Evolutionary conservation across 805 yeast genomes (phyloP), one percentile per base, ranked within the genome.

Genomic region (Metschnikowia gruessii): DNA sequence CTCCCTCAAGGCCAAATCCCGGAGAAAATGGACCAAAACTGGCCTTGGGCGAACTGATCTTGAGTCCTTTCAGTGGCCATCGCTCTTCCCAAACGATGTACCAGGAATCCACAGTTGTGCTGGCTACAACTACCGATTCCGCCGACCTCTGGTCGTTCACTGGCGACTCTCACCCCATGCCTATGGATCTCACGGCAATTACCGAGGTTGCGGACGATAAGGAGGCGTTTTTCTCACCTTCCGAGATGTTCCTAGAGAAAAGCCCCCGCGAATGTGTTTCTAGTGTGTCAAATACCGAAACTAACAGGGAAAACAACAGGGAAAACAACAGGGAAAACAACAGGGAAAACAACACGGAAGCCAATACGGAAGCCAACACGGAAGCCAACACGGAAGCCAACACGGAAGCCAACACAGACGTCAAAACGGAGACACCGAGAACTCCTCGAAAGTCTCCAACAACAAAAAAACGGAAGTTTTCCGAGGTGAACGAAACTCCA

Each of bases 101-200:
- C 31, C 35, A 30, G 13, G 50, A 38, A 22, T 34, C 45, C 16
- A 29, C 48, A 12, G 50, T 46, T 10, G 57, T 49, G 37, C 55
- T 54, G 58, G 37, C 47, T 12, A 42, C 39, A n/a, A 48, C 55
- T 32, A 40, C 49, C 9, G 57, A 49, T 30, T 48, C 55, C 3
- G 46, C 53, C 19, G 72, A 67, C 39, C 38, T 67, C n/a, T 67
- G 72, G 72, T 62, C 64, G 1, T 49, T 66, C 21, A 58, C 57
- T 15, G 53, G 56, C 44, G 67, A 63, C 32, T 46, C 48, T 33
- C 46, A 43, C 32, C 48, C 55, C 29, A 45, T 51, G 15, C 36
- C 50, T 12, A 50, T 55, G 43, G 52, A 52, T 33, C 49, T 63
- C 32, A 56, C 65, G 2, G 58, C 68, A 5, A 58, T 64, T 35